These are phyloP conservation scores for Polyrhizophydium stewartii DNA, from an alignment of 371 early-diverging fungal genomes.

Conservation along the genomic window DNA sequence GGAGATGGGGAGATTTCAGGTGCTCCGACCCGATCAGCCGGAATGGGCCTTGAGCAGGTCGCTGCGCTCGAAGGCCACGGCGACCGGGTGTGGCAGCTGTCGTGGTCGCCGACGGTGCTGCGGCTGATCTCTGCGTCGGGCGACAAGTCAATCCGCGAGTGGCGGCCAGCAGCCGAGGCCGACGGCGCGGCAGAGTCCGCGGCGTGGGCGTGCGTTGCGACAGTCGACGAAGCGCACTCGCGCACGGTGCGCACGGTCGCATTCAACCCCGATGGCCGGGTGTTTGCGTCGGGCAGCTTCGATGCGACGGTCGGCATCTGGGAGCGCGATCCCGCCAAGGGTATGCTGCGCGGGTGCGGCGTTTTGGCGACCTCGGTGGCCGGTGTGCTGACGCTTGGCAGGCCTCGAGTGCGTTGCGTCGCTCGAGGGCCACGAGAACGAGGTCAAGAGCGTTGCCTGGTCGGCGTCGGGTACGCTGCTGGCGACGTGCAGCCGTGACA, in stretches of 20 bases:
- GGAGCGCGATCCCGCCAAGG: conserved; percentile 53
- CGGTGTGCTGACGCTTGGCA: no score
- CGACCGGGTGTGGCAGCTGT: conserved; percentile 88
- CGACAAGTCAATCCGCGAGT: conserved; percentile 76
- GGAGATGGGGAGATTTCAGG: neutral
- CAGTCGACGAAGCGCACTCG: conserved; percentile 78
- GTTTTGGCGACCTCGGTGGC: no score
- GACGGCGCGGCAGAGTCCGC: no score
- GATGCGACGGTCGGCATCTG: conserved; percentile 92
- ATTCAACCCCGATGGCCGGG: conserved; percentile 72
- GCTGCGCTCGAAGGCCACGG: conserved; percentile 64
- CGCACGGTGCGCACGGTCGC: conserved; percentile 87
- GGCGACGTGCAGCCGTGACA: conserved; percentile 93
- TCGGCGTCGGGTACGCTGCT: conserved; percentile 72
- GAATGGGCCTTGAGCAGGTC: neutral
- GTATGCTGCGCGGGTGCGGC: no score
- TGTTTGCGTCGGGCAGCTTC: conserved; percentile 87
- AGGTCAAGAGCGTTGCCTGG: conserved; percentile 92
- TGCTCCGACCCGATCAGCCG: neutral
- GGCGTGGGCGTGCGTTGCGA: conserved; percentile 72
- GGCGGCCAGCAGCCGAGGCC: conserved; percentile 48
- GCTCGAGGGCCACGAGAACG: conserved; percentile 98
- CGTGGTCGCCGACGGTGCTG: conserved; percentile 79
- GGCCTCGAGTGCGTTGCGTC: conserved; percentile 90
- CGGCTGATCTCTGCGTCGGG: conserved; percentile 79